Base-by-base conservation (phyloP, 768 basidiomycete species). In the Stropharia rugosoannulata region DNA sequence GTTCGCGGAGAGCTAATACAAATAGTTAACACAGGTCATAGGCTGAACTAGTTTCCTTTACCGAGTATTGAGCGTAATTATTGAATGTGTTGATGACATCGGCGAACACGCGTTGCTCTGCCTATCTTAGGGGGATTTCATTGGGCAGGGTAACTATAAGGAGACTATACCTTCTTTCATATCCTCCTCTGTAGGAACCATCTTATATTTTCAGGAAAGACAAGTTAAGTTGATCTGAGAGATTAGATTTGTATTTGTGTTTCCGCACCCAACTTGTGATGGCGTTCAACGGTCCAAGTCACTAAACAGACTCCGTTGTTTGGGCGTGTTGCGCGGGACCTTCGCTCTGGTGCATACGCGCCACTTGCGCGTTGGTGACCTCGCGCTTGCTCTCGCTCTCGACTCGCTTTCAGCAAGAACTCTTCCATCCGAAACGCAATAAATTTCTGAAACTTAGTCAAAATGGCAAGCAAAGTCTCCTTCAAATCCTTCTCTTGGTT, bases 1-100 rank as follows among this genome's bases (percentile, higher is more conserved):
- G 55, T 82, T 82, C 5, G 77, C 78, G 36, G 78, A 70, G n/a
- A 82, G 67, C 81, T 82, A 39, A 16, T 49, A 40, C 39, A 37
- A 13, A 27, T 19, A 48, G 49, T 65, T 44, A 64, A 57, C 42
- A 15, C 36, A 25, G 42, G 39, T 41, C n/a, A 19, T 13, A 32
- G 35, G 40, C 16, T 57, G 41, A 39, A 25, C 16, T 25, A 32
- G 29, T 38, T 18, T 51, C 27, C 63, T 80, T 59, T 68, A 91
- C 90, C 64, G 90, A 84, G 66, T 92, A 86, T 46, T 80, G 80
- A 11, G 82, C 84, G 64, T 96, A 95, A 51, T 86, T 82, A 57
- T 80, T 75, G 66, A 93, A 95, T 0, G 90, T 85, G 1, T 79
- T 69, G 19, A 94, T 77, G 38, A 95, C 89, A 63, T 89, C 85